These are phyloP conservation scores for Neonectria neomacrospora DNA, from an alignment of 2,329 filamentous ascomycete genomes.

Conservation along the genomic window DNA sequence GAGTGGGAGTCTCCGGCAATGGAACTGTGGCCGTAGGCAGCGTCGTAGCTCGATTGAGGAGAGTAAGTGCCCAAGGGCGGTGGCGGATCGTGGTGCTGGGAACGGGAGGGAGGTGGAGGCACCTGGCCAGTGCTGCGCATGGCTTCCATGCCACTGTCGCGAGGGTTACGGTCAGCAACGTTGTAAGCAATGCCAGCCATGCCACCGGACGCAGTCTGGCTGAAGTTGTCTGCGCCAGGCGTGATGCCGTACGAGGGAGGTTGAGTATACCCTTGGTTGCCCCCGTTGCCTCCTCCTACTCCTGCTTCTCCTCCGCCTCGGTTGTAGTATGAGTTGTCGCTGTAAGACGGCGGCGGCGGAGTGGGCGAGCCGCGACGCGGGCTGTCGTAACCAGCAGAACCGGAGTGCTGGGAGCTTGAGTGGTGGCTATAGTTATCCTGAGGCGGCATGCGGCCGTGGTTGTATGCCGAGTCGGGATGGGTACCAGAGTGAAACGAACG, in stretches of 20 bases:
- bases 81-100: constrained; percentile 38
- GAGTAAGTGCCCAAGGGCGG: constrained; percentile 33
- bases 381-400: constrained; percentile 37
- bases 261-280: constrained; percentile 41
- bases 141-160: constrained; percentile 73
- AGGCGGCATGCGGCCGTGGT: constrained; percentile 32
- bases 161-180: constrained; percentile 71
- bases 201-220: constrained; percentile 70
- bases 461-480: constrained; percentile 42
- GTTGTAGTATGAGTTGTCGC: constrained; percentile 41
- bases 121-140: constrained; percentile 57
- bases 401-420: constrained; percentile 34
- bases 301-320: constrained; percentile 24
- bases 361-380: constrained; percentile 27
- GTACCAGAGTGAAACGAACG: constrained; percentile 37
- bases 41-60: constrained; percentile 39
- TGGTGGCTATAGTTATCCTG: constrained; percentile 36
- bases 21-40: constrained; percentile 22
- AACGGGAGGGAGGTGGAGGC: constrained; percentile 52
- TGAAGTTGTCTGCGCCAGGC: constrained; percentile 75
- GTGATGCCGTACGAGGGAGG: constrained; percentile 57
- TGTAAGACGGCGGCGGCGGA: constrained; percentile 32
- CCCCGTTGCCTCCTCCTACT: constrained; percentile 32
- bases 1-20: constrained; percentile 50
- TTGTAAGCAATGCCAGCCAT: constrained; percentile 75